These are phyloP conservation scores for Phaeosphaeria sp. DNA, from an alignment of 2,329 filamentous ascomycete genomes.

Conservation along the genomic window DNA sequence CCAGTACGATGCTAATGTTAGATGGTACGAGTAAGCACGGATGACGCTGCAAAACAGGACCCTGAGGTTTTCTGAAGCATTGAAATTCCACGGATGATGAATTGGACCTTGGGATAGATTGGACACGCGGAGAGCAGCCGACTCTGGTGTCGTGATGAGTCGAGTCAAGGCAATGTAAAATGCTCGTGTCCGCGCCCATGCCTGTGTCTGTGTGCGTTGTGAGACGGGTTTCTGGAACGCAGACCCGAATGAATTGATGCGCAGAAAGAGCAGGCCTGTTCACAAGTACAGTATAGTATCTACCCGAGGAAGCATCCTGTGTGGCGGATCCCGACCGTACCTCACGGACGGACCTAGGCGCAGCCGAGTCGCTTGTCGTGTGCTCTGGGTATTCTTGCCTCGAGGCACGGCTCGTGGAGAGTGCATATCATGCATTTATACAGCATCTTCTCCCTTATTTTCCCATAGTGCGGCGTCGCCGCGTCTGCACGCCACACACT, in stretches of 20 bases:
- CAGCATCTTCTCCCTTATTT: not conserved
- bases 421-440: not conserved
- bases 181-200: not conserved
- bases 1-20: not conserved
- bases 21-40: too few species aligned
- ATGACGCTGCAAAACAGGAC: not conserved
- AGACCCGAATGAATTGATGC: not conserved
- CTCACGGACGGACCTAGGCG: not conserved
- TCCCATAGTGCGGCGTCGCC: not conserved
- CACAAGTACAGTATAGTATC: too few species aligned
- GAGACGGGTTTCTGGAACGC: constrained; percentile 4
- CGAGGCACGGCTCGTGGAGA: not conserved
- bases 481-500: not conserved
- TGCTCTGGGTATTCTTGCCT: not conserved
- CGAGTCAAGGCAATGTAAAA: not conserved
- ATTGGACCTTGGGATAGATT: not conserved
- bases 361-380: not conserved
- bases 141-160: too few species aligned
- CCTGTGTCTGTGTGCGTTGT: not conserved
- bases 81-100: not conserved
- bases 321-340: not conserved
- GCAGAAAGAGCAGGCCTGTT: too few species aligned
- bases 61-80: not conserved
- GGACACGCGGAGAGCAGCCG: too few species aligned
- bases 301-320: too few species aligned